Percentiles rank a stretch among this genome's conserved stretches.
phyloP scores from a whole-genome alignment of 352 stramenopile genomes.

The Phytophthora macrochlamydospora region DNA sequence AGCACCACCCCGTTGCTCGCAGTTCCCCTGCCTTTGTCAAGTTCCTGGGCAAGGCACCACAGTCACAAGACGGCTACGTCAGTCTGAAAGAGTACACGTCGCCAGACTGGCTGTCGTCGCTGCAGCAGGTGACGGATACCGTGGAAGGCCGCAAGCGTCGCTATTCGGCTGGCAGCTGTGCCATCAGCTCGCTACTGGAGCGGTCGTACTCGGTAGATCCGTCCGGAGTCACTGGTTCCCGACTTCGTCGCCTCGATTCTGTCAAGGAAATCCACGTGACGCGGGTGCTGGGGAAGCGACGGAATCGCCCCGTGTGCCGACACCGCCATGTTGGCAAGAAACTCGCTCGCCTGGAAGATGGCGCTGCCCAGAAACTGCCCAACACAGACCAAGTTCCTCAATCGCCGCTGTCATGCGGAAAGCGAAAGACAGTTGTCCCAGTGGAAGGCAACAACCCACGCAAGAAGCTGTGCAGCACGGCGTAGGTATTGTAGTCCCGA shows the following conservation, averaged over 20 bases:
- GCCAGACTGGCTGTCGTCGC: constrained; percentile 61
- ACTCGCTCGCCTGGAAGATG: constrained; percentile 26
- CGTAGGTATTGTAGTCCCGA: constrained; percentile 10
- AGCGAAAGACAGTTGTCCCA: constrained; percentile 42
- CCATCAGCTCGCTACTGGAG: constrained; percentile 23
- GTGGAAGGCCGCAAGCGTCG: constrained; percentile 36
- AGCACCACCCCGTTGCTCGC: constrained; percentile 49
- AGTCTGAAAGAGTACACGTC: constrained; percentile 79
- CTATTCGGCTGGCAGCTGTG: constrained; percentile 40
- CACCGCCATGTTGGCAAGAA: constrained; percentile 7
- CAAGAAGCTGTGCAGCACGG: constrained; percentile 42
- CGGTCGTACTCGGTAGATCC: constrained; percentile 17
- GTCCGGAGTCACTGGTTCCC: constrained; percentile 2
- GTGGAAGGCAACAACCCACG: constrained; percentile 46
- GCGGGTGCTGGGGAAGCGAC: constrained; percentile 30
- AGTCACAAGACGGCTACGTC: constrained; percentile 64
- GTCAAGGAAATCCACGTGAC: constrained; percentile 6
- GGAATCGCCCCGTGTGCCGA: constrained; percentile 3
- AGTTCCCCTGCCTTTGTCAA: constrained; percentile 39
- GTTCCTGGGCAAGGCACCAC: constrained; percentile 68
- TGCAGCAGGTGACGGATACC: constrained; percentile 55
- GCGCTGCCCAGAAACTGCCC: constrained; percentile 15
- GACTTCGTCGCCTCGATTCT: constrained; percentile 18
- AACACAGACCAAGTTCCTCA: constrained; percentile 23
- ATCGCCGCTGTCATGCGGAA: constrained; percentile 5